A percentile compares a stretch with the other conserved stretches of the same genome.
Evolutionary conservation across 2,329 filamentous ascomycete species (phyloP).

Genomic region (Knufia fluminis): DNA sequence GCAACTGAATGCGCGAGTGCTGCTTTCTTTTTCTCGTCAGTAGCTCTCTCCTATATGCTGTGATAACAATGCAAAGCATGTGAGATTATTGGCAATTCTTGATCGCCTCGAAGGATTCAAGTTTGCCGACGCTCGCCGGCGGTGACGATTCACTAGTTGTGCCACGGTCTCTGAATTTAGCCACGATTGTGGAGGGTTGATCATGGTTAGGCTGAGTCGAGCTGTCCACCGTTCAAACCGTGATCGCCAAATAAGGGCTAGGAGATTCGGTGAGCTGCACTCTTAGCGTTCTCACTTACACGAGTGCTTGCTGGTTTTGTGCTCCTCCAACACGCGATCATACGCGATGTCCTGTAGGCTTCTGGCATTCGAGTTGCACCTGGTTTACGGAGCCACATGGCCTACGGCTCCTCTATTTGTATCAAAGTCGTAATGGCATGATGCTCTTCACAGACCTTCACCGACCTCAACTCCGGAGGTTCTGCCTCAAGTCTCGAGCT

Average conservation of each 20-base stretch:
- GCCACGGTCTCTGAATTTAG: not conserved
- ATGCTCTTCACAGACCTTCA: not conserved
- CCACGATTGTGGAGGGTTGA: not conserved
- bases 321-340: too few relatives aligned
- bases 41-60: too few relatives aligned
- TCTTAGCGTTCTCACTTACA: not conserved
- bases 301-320: too few relatives aligned
- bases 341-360: too few relatives aligned
- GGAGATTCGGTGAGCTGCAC: not conserved
- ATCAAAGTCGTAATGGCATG: not conserved
- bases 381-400: too few relatives aligned
- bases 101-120: not conserved
- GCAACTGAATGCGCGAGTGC: too few relatives aligned
- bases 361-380: too few relatives aligned
- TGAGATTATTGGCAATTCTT: too few relatives aligned
- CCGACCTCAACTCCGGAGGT: not conserved
- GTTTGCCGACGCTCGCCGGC: not conserved
- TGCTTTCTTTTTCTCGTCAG: not conserved
- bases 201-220: not conserved
- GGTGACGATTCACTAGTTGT: not conserved
- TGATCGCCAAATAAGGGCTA: not conserved
- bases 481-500: not conserved
- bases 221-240: not conserved
- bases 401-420: not conserved
- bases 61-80: too few relatives aligned